Evolutionary conservation across 768 basidiomycete species (phyloP).

Genomic region (Psilocybe tampanensis): DNA sequence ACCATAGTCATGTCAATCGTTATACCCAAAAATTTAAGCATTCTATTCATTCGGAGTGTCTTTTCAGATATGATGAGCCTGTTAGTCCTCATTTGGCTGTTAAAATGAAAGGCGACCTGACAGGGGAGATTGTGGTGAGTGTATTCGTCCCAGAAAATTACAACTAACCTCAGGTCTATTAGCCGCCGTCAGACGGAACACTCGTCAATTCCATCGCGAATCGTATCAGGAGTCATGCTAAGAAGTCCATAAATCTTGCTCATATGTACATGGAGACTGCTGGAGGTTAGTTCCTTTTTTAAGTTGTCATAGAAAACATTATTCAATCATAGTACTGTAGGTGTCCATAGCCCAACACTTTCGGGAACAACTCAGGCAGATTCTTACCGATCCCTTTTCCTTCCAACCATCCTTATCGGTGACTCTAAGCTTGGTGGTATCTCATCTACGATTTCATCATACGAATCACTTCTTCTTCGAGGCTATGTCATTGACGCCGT

Average conservation of each 20-base stretch:
- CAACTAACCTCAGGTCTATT: constrained; percentile 1
- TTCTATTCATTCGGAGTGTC: constrained; percentile 62
- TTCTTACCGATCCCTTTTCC: constrained; percentile 81
- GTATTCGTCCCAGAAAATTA: not conserved
- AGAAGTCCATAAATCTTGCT: constrained; percentile 27
- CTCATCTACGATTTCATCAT: constrained; percentile 86
- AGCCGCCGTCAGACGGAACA: constrained; percentile 66
- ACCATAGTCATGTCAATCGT: constrained; percentile 64
- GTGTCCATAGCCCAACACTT: constrained; percentile 89
- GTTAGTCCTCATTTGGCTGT: constrained; percentile 94
- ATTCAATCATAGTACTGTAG: too few relatives aligned
- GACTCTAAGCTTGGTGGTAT: constrained; percentile 93
- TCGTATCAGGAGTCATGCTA: constrained; percentile 61
- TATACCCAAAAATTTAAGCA: constrained; percentile 40
- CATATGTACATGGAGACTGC: constrained; percentile 93
- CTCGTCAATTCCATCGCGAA: constrained; percentile 66
- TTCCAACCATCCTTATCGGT: constrained; percentile 87
- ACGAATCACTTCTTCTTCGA: constrained; percentile 87
- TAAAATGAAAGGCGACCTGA: constrained; percentile 40
- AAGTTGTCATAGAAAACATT: too few relatives aligned
- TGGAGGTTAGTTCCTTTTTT: constrained; percentile 65
- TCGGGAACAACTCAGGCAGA: constrained; percentile 85
- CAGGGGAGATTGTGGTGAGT: constrained; percentile 26
- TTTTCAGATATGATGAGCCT: constrained; percentile 85
- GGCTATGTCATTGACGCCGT: constrained; percentile 89